Evolutionary conservation across 169 alveolate species (phyloP).

Genomic region (Cryptosporidium tyzzeri): DNA sequence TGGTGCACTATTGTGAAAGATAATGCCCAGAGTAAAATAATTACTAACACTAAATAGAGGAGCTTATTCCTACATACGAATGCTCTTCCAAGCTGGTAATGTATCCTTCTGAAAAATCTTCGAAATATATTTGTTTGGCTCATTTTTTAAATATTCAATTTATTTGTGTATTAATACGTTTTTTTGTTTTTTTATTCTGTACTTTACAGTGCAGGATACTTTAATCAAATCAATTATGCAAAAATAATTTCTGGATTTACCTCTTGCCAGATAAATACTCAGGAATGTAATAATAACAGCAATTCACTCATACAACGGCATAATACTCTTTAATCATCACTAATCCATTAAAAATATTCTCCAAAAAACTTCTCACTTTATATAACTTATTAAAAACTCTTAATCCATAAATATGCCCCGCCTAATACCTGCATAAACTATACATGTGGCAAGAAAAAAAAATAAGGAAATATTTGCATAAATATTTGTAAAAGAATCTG

Average conservation of each 20-base stretch:
- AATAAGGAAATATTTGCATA: not conserved
- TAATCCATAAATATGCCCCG: not conserved
- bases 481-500: not conserved
- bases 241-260: not conserved
- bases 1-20: conserved; percentile 45
- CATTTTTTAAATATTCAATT: not conserved
- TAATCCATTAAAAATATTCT: not conserved
- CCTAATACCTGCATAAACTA: not conserved
- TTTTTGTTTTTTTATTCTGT: not conserved
- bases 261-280: not conserved
- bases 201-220: not conserved
- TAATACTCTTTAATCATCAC: not conserved
- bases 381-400: not conserved
- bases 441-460: not conserved
- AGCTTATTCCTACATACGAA: conserved; percentile 28
- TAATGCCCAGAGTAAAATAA: conserved; percentile 23
- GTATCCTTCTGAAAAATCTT: conserved; percentile 16
- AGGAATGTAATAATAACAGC: too few species aligned
- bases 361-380: not conserved
- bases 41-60: conserved; percentile 2
- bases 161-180: not conserved
- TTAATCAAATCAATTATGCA: not conserved
- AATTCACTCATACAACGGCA: not conserved
- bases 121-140: not conserved
- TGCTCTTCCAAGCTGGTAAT: not conserved